Conservation (phyloP, 805 yeast species). For the Metschnikowia picachoensis region DNA sequence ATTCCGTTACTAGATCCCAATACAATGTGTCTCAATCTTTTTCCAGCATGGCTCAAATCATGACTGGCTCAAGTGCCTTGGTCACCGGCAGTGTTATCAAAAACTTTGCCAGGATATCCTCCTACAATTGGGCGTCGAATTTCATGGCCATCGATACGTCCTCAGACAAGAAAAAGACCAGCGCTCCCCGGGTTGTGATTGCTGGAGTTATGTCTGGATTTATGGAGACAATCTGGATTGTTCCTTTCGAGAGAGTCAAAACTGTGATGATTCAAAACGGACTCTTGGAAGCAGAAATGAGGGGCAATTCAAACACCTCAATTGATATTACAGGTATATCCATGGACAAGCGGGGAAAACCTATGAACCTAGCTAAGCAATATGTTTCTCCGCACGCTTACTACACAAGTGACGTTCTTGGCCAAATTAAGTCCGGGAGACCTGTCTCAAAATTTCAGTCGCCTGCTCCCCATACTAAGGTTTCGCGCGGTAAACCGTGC, state of each 20-base stretch:
- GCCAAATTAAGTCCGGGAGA: conserved; percentile 24
- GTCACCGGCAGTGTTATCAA: conserved; percentile 72
- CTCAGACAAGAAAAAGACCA: conserved; percentile 49
- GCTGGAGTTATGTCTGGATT: conserved; percentile 86
- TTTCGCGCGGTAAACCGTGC: conserved; percentile 7
- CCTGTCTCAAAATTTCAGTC: conserved; percentile 22
- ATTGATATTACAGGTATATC: conserved; percentile 28
- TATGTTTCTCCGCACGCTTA: conserved; percentile 43
- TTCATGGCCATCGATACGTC: conserved; percentile 51
- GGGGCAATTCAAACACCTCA: conserved; percentile 18
- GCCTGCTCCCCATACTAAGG: conserved; percentile 3
- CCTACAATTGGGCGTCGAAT: conserved; percentile 71
- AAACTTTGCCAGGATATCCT: conserved; percentile 66
- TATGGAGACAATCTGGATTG: conserved; percentile 74
- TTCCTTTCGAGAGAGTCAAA: conserved; percentile 88
- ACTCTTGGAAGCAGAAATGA: conserved; percentile 21
- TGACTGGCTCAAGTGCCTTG: conserved; percentile 68
- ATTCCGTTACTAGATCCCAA: conserved; percentile 35
- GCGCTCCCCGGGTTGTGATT: conserved; percentile 76
- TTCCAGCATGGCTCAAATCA: conserved; percentile 33
- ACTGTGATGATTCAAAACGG: conserved; percentile 75
- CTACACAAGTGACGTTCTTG: conserved; percentile 32
- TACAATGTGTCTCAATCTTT: conserved; percentile 32
- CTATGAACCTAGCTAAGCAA: conserved; percentile 24
- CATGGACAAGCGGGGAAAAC: conserved; percentile 22